phyloP scores from a whole-genome alignment of 495 filamentous ascomycete species.

The Penicillium taxi region DNA sequence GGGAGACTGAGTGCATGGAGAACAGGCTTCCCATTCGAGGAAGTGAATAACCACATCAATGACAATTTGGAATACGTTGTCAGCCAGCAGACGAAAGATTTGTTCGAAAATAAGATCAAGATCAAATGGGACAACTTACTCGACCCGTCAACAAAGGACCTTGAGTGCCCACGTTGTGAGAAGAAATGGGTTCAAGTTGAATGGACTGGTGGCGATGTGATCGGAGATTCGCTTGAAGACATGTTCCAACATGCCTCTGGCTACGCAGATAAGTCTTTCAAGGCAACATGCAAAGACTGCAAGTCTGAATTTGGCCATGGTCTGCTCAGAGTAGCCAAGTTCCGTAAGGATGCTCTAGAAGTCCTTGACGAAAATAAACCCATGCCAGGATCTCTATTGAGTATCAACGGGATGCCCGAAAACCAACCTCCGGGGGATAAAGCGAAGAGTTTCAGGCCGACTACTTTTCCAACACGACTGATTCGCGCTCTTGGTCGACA shows the following conservation, averaged over 20 bases:
- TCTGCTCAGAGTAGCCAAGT: constrained; percentile 44
- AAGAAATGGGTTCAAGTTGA: constrained; percentile 6
- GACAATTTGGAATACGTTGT: constrained; percentile 54
- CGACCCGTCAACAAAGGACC: constrained; percentile 37
- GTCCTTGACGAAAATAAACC: constrained; percentile 38
- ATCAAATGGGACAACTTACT: constrained; percentile 52
- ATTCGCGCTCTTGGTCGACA: too few relatives aligned
- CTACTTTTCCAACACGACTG: too few relatives aligned
- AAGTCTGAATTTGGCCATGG: constrained; percentile 42
- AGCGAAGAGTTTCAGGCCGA: too few relatives aligned
- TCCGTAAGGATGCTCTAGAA: constrained; percentile 42
- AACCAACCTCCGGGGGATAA: too few relatives aligned
- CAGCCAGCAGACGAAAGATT: constrained; percentile 29
- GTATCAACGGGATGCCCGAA: constrained; percentile 26
- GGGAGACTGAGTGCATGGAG: constrained; percentile 53
- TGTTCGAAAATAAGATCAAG: constrained; percentile 46
- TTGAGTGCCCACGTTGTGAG: constrained; percentile 57
- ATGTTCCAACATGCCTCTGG: constrained; percentile 31
- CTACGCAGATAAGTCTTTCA: constrained; percentile 55
- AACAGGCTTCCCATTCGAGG: constrained; percentile 61
- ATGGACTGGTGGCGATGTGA: constrained; percentile 20
- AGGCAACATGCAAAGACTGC: constrained; percentile 36
- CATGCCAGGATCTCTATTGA: constrained; percentile 57
- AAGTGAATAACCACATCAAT: constrained; percentile 56
- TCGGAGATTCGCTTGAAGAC: constrained; percentile 6